Evolutionary conservation across 805 yeast species (phyloP).

Genomic region (Hermanozyma aechmeae): DNA sequence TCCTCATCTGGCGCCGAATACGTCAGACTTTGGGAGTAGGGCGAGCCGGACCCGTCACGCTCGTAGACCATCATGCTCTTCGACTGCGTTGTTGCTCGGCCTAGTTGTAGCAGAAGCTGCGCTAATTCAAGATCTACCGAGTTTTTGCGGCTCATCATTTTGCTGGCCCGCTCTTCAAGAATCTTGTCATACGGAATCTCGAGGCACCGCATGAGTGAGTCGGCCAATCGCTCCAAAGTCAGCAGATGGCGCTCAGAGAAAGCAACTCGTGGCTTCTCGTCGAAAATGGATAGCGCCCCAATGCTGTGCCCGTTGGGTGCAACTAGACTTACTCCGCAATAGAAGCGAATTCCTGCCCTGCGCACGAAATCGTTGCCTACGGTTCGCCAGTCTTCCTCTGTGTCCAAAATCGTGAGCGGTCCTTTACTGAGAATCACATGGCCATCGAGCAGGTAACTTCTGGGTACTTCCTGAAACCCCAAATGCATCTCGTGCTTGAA

Average conservation of each 20-base stretch:
- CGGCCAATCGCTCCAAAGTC: slow-evolving; percentile 27
- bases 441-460: slow-evolving; percentile 54
- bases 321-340: slow-evolving; percentile 55
- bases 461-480: slow-evolving; percentile 40
- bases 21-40: slow-evolving; percentile 47
- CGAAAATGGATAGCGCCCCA: slow-evolving; percentile 56
- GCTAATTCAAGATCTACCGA: slow-evolving; percentile 15
- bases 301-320: slow-evolving; percentile 32
- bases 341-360: slow-evolving; percentile 52
- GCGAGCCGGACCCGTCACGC: slow-evolving; percentile 55
- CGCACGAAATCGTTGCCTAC: too few species aligned
- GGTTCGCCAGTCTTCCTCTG: slow-evolving; percentile 67
- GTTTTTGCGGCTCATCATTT: slow-evolving; percentile 2
- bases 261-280: slow-evolving; percentile 29
- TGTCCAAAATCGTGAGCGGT: too few species aligned
- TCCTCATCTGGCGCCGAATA: too few species aligned
- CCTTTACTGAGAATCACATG: slow-evolving; percentile 57
- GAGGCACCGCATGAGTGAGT: slow-evolving; percentile 34
- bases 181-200: slow-evolving; percentile 19
- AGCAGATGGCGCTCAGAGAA: slow-evolving; percentile 26
- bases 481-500: slow-evolving; percentile 42
- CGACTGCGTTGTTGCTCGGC: slow-evolving; percentile 48
- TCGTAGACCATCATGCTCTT: slow-evolving; percentile 40
- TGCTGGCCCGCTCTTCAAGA: slow-evolving; percentile 2
- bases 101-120: slow-evolving; percentile 30